phyloP scores from a whole-genome alignment of 2,329 filamentous ascomycete species.

The Alternaria conjuncta region DNA sequence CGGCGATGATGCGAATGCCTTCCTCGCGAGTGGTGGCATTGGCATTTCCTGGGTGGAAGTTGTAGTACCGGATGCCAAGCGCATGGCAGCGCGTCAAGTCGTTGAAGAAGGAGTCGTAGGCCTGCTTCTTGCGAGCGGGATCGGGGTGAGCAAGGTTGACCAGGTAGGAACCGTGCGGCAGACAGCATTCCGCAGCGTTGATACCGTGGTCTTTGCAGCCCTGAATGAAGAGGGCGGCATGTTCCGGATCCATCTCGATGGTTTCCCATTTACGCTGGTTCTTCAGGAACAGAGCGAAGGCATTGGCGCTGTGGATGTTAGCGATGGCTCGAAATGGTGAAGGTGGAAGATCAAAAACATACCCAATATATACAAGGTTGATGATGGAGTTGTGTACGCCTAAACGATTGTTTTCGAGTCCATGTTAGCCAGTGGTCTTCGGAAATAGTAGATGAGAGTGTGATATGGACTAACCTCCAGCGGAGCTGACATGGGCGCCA shows the following conservation, averaged over 20 bases:
- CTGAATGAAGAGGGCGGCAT: conserved; percentile 71
- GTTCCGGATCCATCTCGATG: conserved; percentile 73
- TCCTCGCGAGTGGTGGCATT: conserved; percentile 68
- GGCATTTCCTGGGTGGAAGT: conserved; percentile 92
- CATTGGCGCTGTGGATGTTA: conserved; percentile 70
- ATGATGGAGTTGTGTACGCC: conserved; percentile 87
- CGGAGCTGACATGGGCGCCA: conserved; percentile 89
- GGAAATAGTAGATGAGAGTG: not conserved
- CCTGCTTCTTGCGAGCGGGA: conserved; percentile 78
- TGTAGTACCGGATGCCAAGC: conserved; percentile 90
- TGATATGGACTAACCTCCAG: conserved; percentile 70
- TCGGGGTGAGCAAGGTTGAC: conserved; percentile 94
- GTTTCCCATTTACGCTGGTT: conserved; percentile 95
- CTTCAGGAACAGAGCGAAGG: conserved; percentile 94
- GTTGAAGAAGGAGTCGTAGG: conserved; percentile 84
- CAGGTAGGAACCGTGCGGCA: conserved; percentile 95
- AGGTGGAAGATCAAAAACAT: conserved; percentile 16
- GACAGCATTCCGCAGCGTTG: conserved; percentile 73
- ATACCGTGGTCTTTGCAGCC: conserved; percentile 74
- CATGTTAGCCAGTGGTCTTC: conserved; percentile 23
- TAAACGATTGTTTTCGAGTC: conserved; percentile 46
- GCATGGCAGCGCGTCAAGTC: conserved; percentile 85
- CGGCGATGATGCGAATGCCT: conserved; percentile 79
- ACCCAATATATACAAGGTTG: conserved; percentile 78
- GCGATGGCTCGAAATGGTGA: not conserved